Evolutionary conservation across 768 basidiomycete genomes (phyloP), one percentile per base, ranked within the genome.

Genomic region (Lactarius pseudohatsudake): DNA sequence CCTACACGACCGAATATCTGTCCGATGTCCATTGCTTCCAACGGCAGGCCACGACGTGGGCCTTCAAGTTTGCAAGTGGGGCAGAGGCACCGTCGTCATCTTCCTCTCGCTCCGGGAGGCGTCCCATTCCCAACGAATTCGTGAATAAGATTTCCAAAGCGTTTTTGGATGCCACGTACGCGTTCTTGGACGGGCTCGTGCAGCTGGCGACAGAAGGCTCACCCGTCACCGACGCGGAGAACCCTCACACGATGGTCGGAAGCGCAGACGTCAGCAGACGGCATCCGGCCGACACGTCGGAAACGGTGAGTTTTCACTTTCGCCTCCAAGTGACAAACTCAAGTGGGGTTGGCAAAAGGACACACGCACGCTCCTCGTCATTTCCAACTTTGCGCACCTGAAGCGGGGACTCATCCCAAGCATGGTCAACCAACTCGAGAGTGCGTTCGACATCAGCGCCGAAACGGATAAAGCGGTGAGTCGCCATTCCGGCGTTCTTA

Each of bases 331-430:
- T 58, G 20, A 61, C 50, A 34, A 34, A 34, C 22, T 57, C 18
- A 59, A 8, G 32, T 10, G 36, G 18, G 15, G 34, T 32, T 15
- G 16, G 5, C 22, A n/a, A 68, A 68, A 97, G 96, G 91, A 96
- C 73, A 90, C 84, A 16, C 86, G 96, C 55, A 81, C 96, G 56
- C 82, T 99, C 18, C 79, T 98, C 47, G 93, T 97, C 50, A 81
- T 98, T 38, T 92, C 94, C 18, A 98, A 98, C 75, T 87, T 98
- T 70, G 84, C 84, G 15, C 84, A 92, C 71, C 81, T 99, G 32
- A 85, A 86, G 63, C 83, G 83, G 63, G 77, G 79, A 0, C 77
- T 91, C 40, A 85, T 98, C 28, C 93, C 94, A 0, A 84, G 79
- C 66, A 89, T 98, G 86, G 82, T 94, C 57, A 82, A 79, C 60